Base-by-base conservation (phyloP, 306 rosid species). In the Vigna unguiculata region DNA sequence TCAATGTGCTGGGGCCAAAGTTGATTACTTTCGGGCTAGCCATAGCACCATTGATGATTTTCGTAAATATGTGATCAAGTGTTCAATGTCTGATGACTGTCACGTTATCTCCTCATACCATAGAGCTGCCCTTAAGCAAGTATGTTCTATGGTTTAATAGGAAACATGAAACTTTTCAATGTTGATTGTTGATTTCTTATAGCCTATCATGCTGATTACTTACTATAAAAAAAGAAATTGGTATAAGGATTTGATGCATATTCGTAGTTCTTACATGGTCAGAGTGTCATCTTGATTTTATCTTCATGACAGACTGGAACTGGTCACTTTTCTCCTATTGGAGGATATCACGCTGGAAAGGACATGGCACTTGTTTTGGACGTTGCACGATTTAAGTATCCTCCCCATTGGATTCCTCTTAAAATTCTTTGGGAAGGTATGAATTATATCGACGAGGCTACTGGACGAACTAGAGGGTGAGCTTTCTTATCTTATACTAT, bases 251-350 rank as follows among this genome's bases (percentile, higher is more conserved):
- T 54, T 32, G 66, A 43, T 61, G 46, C 61, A 24, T 61, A 14
- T 73, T 14, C 70, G 68, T 25, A 36, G 28, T 52, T 61, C 5
- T 61, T 61, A 16, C 48, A 32, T 73, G 41, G 22, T 81, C 41
- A 19, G 48, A 45, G 34, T 82, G 6, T 63, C 41, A 47, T 69
- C 63, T 66, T 52, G 51, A 78, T 52, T 55, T 25, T 16, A 53
- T 76, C 64, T 78, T 68, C 55, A 40, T 74, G 78, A 80, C 86
- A 94, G 98, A 87, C 97, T 0, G 98, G 98, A 88, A 83, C 79
- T 6, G 98, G 98, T 64, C 98, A 94, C 82, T 94, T 94, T 90
- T 94, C 98, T 61, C 98, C 98, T 17, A 92, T 94, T 66, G 98
- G 97, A 63, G 98, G 97, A 67, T 94, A 89, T 82, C 97, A 94